These are phyloP conservation scores for Botryotinia globosa DNA, from an alignment of 2,329 filamentous ascomycete species.

Conservation along the genomic window DNA sequence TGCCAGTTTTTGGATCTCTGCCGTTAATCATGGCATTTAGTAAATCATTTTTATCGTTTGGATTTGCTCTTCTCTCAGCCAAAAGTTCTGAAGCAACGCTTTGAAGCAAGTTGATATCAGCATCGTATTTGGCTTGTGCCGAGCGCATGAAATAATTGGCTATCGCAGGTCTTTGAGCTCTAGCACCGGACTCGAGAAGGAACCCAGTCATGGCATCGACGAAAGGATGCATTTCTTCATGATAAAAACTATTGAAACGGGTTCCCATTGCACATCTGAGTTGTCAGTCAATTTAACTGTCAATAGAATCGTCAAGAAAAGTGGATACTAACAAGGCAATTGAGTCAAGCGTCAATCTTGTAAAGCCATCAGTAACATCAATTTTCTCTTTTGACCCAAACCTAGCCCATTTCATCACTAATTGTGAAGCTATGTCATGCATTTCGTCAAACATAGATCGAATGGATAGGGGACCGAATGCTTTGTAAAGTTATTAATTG, in stretches of 20 bases:
- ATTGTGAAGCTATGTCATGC: constrained; percentile 64
- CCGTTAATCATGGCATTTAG: constrained; percentile 68
- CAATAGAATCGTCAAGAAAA: not conserved
- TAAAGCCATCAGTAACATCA: constrained; percentile 64
- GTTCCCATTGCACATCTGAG: constrained; percentile 63
- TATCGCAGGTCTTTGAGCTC: constrained; percentile 46
- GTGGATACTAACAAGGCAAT: constrained; percentile 44
- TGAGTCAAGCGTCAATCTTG: constrained; percentile 67
- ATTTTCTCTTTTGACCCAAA: constrained; percentile 58
- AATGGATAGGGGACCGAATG: constrained; percentile 67
- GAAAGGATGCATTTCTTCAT: constrained; percentile 67
- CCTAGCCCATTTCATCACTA: constrained; percentile 67
- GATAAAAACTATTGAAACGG: constrained; percentile 76
- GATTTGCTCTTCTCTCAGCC: constrained; percentile 53
- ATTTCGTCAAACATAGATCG: constrained; percentile 67
- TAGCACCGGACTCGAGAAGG: constrained; percentile 54
- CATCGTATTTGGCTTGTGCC: constrained; percentile 47
- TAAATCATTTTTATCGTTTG: constrained; percentile 62
- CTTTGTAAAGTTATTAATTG: constrained; percentile 33
- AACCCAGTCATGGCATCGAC: constrained; percentile 64
- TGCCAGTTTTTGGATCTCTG: constrained; percentile 63
- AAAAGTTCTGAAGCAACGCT: constrained; percentile 50
- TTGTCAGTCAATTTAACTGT: not conserved
- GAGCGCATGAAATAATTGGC: constrained; percentile 49
- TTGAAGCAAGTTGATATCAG: constrained; percentile 49